Evolutionary conservation across 1,284 basidiomycete species (phyloP).

Genomic region (Cryptococcus hybrid): DNA sequence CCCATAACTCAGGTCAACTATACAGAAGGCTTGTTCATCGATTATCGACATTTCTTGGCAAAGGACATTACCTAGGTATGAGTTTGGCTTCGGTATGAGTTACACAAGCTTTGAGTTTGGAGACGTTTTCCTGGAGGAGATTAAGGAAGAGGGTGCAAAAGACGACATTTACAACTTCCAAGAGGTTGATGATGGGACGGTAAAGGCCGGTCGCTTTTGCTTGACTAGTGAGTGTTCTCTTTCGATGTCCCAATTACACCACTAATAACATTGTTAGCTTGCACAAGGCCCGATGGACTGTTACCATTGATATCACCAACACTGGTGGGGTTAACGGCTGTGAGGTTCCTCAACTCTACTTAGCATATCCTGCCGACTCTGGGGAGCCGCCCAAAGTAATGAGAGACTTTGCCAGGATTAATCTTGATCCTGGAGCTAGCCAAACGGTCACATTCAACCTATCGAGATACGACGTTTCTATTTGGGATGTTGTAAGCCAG

Average conservation of each 20-base stretch:
- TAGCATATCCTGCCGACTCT: constrained; percentile 41
- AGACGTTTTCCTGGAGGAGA: constrained; percentile 52
- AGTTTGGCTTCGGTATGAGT: constrained; percentile 80
- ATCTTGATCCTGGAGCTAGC: constrained; percentile 38
- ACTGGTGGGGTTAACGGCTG: constrained; percentile 48
- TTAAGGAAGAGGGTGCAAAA: neutral
- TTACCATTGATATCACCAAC: constrained; percentile 52
- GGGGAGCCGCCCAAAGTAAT: constrained; percentile 49
- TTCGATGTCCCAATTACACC: neutral
- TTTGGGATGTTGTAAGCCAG: constrained; percentile 48
- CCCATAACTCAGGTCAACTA: constrained; percentile 59
- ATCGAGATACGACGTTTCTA: constrained; percentile 48
- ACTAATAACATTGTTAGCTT: constrained; percentile 20
- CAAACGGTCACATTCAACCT: constrained; percentile 41
- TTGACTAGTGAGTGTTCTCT: constrained; percentile 2
- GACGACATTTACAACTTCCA: neutral
- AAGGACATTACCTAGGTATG: constrained; percentile 61
- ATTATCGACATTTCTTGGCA: constrained; percentile 74
- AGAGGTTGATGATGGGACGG: neutral
- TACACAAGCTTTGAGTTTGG: constrained; percentile 77
- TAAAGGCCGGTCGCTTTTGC: neutral
- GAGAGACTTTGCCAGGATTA: constrained; percentile 32
- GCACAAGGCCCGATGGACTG: constrained; percentile 41
- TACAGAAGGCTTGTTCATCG: constrained; percentile 69
- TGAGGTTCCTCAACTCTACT: constrained; percentile 50